Evolutionary conservation across 805 yeast species (phyloP).

Genomic region (Lipomyces starkeyi): DNA sequence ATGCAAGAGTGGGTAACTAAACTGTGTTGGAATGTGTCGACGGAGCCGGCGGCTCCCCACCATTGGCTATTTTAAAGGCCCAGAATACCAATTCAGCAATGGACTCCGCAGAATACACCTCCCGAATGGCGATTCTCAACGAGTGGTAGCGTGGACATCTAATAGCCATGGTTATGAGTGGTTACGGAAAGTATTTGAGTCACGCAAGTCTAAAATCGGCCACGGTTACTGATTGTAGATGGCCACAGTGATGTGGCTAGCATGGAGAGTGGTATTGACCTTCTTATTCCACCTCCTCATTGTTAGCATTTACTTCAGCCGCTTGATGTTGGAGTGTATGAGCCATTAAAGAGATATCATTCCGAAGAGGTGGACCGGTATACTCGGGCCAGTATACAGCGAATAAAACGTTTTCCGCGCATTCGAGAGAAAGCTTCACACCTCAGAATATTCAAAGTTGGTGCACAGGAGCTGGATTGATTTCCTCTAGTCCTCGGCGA

Average conservation of each 20-base stretch:
- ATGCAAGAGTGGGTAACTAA: background rate
- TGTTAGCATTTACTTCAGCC: conserved; percentile 5
- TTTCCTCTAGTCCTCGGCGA: no score
- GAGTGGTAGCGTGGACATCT: conserved; percentile 6
- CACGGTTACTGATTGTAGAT: background rate
- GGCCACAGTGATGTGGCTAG: conserved; percentile 1
- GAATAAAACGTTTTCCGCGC: background rate
- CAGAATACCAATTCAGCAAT: conserved; percentile 5
- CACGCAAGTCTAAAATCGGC: conserved; percentile 1
- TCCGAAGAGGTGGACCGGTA: background rate
- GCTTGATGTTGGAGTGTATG: conserved; percentile 7
- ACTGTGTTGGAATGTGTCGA: conserved; percentile 4
- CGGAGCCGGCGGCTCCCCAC: background rate
- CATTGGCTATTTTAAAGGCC: background rate
- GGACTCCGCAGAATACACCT: background rate
- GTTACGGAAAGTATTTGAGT: conserved; percentile 3
- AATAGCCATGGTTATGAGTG: conserved; percentile 4
- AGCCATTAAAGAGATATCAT: conserved; percentile 6
- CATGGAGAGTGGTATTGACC: conserved; percentile 5
- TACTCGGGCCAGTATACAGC: background rate
- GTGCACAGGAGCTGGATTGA: no score
- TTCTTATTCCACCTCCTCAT: conserved; percentile 1
- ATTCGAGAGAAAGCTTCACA: conserved; percentile 5
- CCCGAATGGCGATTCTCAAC: conserved; percentile 4
- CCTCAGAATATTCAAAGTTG: no score